phyloP scores from a whole-genome alignment of 495 filamentous ascomycete species.

The Penicillium canariense region DNA sequence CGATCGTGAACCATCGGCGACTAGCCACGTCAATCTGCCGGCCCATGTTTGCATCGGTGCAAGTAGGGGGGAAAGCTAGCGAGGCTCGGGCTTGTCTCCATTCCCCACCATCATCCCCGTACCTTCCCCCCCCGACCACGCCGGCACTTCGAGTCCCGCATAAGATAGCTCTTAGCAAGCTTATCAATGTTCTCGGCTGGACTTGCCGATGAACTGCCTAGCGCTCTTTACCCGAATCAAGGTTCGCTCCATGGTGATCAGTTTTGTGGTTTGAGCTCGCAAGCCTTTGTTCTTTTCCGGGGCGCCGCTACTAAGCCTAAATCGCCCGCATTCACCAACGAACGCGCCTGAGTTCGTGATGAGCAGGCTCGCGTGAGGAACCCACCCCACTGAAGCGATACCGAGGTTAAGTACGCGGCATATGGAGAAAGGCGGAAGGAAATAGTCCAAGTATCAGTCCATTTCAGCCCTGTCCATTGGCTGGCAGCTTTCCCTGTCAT shows the following conservation, averaged over 20 bases:
- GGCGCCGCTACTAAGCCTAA: too few species aligned
- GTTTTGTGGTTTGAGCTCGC: not conserved
- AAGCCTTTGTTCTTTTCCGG: not conserved
- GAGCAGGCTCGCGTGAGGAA: not conserved
- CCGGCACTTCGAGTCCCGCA: not conserved
- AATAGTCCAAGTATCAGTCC: too few species aligned
- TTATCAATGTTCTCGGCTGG: not conserved
- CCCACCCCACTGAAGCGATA: not conserved
- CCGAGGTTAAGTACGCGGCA: too few species aligned
- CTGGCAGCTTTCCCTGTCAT: not conserved
- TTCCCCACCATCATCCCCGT: not conserved
- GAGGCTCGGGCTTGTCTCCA: not conserved
- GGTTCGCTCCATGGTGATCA: not conserved
- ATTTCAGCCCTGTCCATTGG: too few species aligned
- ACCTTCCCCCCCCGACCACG: too few species aligned
- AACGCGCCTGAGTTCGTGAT: too few species aligned
- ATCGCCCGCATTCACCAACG: not conserved
- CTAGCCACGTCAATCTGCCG: not conserved
- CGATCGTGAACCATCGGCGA: conserved; percentile 1
- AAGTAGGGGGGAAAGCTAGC: not conserved
- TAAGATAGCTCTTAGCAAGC: not conserved
- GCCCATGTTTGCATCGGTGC: not conserved
- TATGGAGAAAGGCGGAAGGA: too few species aligned
- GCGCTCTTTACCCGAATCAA: not conserved
- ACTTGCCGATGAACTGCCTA: not conserved